Percentiles rank a stretch among this genome's conserved stretches.
Conservation (phyloP, 2,329 filamentous ascomycete species). For the Pyricularia pennisetigena region DNA sequence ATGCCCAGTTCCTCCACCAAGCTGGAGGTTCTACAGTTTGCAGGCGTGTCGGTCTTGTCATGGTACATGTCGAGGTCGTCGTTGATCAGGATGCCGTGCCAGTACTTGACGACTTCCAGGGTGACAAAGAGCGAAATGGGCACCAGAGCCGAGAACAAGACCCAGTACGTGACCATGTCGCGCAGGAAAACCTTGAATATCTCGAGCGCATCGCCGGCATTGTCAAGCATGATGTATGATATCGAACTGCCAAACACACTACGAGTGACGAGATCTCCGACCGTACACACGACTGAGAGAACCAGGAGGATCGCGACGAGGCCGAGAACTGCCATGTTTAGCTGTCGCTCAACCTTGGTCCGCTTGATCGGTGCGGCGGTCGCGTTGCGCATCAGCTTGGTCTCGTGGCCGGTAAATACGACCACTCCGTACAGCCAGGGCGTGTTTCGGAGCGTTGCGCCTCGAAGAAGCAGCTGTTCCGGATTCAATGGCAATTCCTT, state of each 20-base stretch:
- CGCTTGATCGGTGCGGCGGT: slow-evolving; percentile 96
- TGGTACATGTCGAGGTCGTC: slow-evolving; percentile 98
- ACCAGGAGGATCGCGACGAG: slow-evolving; percentile 74
- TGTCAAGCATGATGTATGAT: slow-evolving; percentile 60
- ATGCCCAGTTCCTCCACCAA: slow-evolving; percentile 95
- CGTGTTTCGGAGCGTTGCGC: slow-evolving; percentile 89
- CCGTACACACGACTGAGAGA: slow-evolving; percentile 81
- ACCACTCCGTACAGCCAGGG: slow-evolving; percentile 95
- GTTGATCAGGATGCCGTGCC: slow-evolving; percentile 94
- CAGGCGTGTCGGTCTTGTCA: slow-evolving; percentile 87
- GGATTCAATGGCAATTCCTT: slow-evolving; percentile 85
- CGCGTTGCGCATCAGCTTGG: slow-evolving; percentile 97
- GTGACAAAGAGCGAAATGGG: slow-evolving; percentile 98
- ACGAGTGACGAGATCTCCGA: slow-evolving; percentile 79
- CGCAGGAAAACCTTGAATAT: slow-evolving; percentile 76
- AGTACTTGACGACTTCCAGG: slow-evolving; percentile 95
- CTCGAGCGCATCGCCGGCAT: slow-evolving; percentile 40
- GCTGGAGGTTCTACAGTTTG: slow-evolving; percentile 91
- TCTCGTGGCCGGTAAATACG: slow-evolving; percentile 96
- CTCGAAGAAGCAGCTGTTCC: slow-evolving; percentile 86
- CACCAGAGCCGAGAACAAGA: slow-evolving; percentile 90
- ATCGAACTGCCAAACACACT: slow-evolving; percentile 53
- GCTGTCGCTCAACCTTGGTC: slow-evolving; percentile 87
- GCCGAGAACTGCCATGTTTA: slow-evolving; percentile 88
- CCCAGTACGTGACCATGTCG: slow-evolving; percentile 97